Base-by-base conservation (phyloP, 495 filamentous ascomycete species). In the Hyphodiscus hymeniophilus region DNA sequence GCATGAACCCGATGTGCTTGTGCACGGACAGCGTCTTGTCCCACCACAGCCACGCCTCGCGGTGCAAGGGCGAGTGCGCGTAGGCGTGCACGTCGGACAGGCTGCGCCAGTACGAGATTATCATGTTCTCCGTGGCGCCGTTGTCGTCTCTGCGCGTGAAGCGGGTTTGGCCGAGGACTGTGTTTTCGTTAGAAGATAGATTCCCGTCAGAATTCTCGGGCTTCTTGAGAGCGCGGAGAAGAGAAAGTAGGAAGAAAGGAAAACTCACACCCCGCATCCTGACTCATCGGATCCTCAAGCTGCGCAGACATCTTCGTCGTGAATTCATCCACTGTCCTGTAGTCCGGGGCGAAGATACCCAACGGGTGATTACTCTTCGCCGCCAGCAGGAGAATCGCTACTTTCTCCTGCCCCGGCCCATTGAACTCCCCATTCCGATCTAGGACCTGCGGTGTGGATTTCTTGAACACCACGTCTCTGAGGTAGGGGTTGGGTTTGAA, bases 1-100 rank as follows among this genome's bases (percentile, higher is more conserved):
- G 50, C 44, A 47, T 47, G 20, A 53, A 47, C n/a, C 50, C 50
- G 22, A 53, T 53, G 31, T 53, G 40, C 15, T 53, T 42, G 32
- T 53, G 50, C 7, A 28, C 17, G 15, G 38, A 38, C 16, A 53
- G 31, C 2, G 50, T 47, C 30, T 18, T 26, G 11, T 53, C 50
- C 50, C 50, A 53, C 50, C 50, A 53, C 15, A 34, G 28, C 50
- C 50, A 53, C 7, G 50, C 50, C 20, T 48, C 35, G 6, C 21
- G 28, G 23, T 53, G 50, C 12, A 35, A 18, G 2, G 50, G 44
- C 0, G 43, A 32, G 21, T 53, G 50, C 11, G 50, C 50, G 23
- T 48, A 53, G 21, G 17, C 32, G 32, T 53, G 50, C 13, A 53
- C 50, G 16, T 53, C 38, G 12, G 47, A 44, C 5, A 53, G 8